Percentiles rank a stretch among this genome's conserved stretches.
These are phyloP conservation scores for Dioscorea alata DNA, from an alignment of 106 monocot genomes.

Conservation along the genomic window DNA sequence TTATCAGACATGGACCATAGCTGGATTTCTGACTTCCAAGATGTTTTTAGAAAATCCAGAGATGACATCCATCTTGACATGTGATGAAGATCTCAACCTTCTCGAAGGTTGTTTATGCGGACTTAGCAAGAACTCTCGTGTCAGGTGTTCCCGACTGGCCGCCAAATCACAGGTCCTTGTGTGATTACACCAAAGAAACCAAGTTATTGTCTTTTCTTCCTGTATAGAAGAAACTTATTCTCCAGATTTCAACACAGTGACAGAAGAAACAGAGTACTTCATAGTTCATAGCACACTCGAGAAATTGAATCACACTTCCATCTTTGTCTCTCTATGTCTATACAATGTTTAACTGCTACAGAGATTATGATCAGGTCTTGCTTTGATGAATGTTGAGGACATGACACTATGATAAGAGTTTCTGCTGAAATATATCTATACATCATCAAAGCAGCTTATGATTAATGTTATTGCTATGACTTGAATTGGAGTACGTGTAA, in stretches of 20 bases:
- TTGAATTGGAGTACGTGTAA: too few relatives aligned
- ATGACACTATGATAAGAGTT: too few relatives aligned
- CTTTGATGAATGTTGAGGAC: too few relatives aligned
- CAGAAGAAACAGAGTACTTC: background rate
- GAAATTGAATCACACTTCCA: conserved; percentile 23
- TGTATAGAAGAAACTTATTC: conserved; percentile 9
- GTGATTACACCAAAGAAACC: background rate
- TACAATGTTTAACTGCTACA: background rate
- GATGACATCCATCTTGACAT: conserved; percentile 68
- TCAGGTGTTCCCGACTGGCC: conserved; percentile 62
- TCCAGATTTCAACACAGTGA: conserved; percentile 33
- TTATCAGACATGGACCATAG: conserved; percentile 92
- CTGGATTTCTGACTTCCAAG: conserved; percentile 79
- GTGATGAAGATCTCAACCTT: conserved; percentile 89
- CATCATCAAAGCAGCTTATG: too few relatives aligned
- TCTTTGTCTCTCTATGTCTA: background rate
- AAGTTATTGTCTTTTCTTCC: too few relatives aligned
- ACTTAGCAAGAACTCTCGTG: conserved; percentile 40
- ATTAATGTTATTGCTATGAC: too few relatives aligned
- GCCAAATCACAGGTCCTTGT: conserved; percentile 41
- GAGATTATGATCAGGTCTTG: too few relatives aligned
- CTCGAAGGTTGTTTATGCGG: conserved; percentile 88
- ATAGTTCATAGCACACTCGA: conserved; percentile 49
- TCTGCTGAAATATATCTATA: too few relatives aligned
- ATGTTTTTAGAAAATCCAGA: conserved; percentile 78